Evolutionary conservation across 805 yeast species (phyloP).

Genomic region (Saccharomycopsis oosterbeekiorum): DNA sequence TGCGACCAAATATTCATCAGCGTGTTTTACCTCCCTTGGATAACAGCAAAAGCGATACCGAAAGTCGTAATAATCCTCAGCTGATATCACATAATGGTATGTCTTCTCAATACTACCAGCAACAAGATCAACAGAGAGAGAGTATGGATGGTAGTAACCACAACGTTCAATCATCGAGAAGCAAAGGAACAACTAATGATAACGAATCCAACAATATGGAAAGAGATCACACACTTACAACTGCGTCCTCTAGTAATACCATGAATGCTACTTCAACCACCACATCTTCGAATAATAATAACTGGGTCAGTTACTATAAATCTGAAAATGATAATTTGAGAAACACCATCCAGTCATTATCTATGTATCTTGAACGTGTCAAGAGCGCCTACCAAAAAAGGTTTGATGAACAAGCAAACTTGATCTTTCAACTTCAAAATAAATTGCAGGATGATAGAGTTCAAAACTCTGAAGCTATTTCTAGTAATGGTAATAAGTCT

Average conservation of each 20-base stretch:
- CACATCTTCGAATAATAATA: neutral
- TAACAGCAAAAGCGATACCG: neutral
- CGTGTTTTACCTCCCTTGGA: neutral
- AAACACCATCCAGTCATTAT: neutral
- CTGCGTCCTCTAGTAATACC: neutral
- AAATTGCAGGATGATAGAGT: neutral
- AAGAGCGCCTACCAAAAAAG: neutral
- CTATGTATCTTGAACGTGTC: neutral
- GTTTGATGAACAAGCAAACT: conserved; percentile 6
- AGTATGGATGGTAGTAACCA: neutral
- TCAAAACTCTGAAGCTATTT: neutral
- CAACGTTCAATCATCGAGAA: neutral
- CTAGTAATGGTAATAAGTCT: no score
- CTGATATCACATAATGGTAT: neutral
- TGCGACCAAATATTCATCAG: neutral
- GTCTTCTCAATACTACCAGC: neutral
- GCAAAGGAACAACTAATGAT: neutral
- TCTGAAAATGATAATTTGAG: neutral
- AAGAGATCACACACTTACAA: neutral
- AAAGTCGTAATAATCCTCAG: neutral
- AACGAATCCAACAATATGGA: neutral
- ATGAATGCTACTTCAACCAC: neutral
- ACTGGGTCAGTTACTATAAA: neutral
- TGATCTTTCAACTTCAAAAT: conserved; percentile 2
- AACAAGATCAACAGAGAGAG: neutral